Evolutionary conservation across 176 grass and related monocot species (phyloP), one percentile per base, ranked within the genome.

Genomic region (Typha latifolia): DNA sequence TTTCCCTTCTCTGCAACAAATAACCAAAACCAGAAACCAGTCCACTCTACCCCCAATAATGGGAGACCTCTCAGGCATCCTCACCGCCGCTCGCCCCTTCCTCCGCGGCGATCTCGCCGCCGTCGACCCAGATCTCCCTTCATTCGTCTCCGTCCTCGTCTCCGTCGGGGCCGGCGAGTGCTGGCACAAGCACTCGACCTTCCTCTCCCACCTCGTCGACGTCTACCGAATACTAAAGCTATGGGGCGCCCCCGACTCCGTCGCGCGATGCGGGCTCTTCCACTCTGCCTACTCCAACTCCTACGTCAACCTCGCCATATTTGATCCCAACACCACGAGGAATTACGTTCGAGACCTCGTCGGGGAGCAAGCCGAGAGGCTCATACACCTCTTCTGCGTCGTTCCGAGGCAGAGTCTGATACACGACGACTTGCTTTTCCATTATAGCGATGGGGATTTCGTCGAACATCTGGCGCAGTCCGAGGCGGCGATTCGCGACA

Each of bases 161-260:
- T 82, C 74, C 0, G 82, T 81, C 0, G 87, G 88, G 49, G 87
- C 88, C 65, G 84, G 78, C 48, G 85, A 96, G 87, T 96, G 92
- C 88, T 96, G 74, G 77, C 92, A 96, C 92, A 96, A 96, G 84
- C 88, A 96, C 77, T 81, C 82, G 80, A 91, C 92, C 19, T 96
- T 96, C 82, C 80, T 96, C 27, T 74, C 84, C n/a, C 92, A 96
- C 68, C 92, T 91, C 14, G 48, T 85, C 22, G 85, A 91, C 47
- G 69, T 86, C 29, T 29, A 96, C 78, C 85, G 84, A 49, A 79
- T 91, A 66, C 87, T 91, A 10, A 82, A 63, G 62, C 71, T 96
- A 7, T 96, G 92, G 92, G 13, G 19, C 18, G 31, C 64, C 7
- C 88, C 92, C 34, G 88, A 79, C 50, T 69, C 80, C 55, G 80